These are phyloP conservation scores for Fragaria iinumae DNA, from an alignment of 306 rosid genomes.

Conservation along the genomic window DNA sequence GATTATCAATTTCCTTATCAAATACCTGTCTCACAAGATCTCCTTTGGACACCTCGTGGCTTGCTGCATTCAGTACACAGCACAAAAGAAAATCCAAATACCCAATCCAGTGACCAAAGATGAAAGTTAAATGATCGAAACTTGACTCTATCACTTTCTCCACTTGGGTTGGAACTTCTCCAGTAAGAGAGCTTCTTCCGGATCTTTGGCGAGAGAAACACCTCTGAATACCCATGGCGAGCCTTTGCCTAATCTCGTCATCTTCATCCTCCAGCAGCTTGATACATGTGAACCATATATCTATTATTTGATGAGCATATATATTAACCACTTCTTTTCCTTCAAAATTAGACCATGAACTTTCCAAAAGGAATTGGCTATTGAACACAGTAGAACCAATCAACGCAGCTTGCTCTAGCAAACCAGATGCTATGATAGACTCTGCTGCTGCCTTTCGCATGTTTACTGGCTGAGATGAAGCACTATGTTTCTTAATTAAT, in stretches of 20 bases:
- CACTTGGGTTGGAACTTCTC: constrained; percentile 71
- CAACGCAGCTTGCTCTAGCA: constrained; percentile 69
- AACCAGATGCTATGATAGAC: constrained; percentile 78
- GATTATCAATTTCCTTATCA: constrained; percentile 94
- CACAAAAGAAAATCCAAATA: constrained; percentile 62
- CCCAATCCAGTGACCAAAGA: constrained; percentile 80
- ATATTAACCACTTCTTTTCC: constrained; percentile 49
- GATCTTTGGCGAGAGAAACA: constrained; percentile 51
- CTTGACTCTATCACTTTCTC: constrained; percentile 76
- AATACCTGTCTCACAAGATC: constrained; percentile 89
- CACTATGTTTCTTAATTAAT: constrained; percentile 56
- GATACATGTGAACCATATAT: constrained; percentile 82
- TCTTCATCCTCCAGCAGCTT: constrained; percentile 94
- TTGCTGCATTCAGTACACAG: constrained; percentile 54
- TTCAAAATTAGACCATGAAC: constrained; percentile 32
- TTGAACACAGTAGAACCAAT: constrained; percentile 44
- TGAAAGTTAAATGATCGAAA: constrained; percentile 74
- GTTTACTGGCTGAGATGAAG: constrained; percentile 65
- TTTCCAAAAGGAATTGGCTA: constrained; percentile 35
- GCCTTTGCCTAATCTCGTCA: constrained; percentile 60
- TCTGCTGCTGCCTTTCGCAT: constrained; percentile 82
- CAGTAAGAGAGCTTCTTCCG: constrained; percentile 31
- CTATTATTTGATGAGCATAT: constrained; percentile 66
- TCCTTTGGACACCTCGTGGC: constrained; percentile 42
- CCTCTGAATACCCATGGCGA: constrained; percentile 66